Conservation (phyloP, 371 early-diverging fungal genomes). For the Lichtheimia ornata region DNA sequence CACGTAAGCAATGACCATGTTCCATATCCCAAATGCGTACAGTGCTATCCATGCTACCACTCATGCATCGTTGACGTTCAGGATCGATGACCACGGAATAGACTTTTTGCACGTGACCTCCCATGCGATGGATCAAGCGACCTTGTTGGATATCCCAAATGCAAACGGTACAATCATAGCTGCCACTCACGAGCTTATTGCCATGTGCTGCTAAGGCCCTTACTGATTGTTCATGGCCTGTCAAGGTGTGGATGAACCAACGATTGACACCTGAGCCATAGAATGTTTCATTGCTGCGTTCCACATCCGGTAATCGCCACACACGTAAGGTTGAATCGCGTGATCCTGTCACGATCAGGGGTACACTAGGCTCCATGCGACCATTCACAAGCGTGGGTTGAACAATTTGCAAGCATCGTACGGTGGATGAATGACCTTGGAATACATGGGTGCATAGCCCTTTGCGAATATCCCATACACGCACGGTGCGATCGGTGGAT, state of each 20-base stretch:
- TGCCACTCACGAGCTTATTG: conserved; percentile 89
- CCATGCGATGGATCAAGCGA: conserved; percentile 62
- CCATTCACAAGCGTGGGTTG: conserved; percentile 70
- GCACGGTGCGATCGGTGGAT: conserved; percentile 94
- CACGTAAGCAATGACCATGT: conserved; percentile 78
- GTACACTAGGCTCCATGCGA: conserved; percentile 63
- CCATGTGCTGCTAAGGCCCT: conserved; percentile 93
- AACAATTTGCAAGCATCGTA: conserved; percentile 92
- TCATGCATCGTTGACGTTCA: conserved; percentile 80
- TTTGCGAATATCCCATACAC: conserved; percentile 94
- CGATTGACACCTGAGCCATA: conserved; percentile 47
- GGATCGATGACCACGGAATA: conserved; percentile 89
- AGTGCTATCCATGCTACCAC: conserved; percentile 96
- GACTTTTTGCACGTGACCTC: conserved; percentile 91
- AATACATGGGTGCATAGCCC: conserved; percentile 90
- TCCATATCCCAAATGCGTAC: conserved; percentile 96
- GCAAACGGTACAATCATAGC: conserved; percentile 93
- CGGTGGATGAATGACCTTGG: conserved; percentile 94
- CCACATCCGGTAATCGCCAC: conserved; percentile 88
- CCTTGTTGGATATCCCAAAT: conserved; percentile 92
- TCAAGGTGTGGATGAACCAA: conserved; percentile 71
- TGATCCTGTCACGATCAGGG: conserved; percentile 95
- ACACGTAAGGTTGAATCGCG: conserved; percentile 95
- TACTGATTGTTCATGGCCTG: conserved; percentile 92
- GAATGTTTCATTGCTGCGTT: conserved; percentile 60